Evolutionary conservation across 768 basidiomycete species (phyloP), one percentile per base, ranked within the genome.

Genomic region (Amanita pseudoporphyria): DNA sequence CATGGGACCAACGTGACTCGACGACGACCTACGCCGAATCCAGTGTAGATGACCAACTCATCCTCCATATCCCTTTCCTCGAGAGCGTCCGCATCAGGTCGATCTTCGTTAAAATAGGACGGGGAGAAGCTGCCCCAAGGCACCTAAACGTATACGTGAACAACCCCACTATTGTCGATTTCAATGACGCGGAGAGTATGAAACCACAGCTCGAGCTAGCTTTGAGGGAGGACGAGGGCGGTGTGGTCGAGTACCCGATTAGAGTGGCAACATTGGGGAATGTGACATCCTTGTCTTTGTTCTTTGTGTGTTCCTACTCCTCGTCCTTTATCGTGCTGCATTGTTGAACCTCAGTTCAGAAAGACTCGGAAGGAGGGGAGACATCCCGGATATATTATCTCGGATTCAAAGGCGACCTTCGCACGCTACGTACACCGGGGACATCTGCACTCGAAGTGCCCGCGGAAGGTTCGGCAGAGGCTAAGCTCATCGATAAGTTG

Each of bases 31-130:
- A 68, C 53, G 81, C 79, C 12, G 84, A 91, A 16, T 90, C 88
- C 0, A 82, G 79, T 28, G 88, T 90, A 12, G 89, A 92, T 55
- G 88, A 92, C 59, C 87, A 92, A 76, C 88, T 86, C 53, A 83
- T 91, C 58, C 72, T 92, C 52, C 87, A 89, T 62, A 65, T 92
- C 42, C 86, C 89, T 0, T 92, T 92, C 68, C 74, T 73, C 1
- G 76, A 89, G 61, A 84, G 81, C 57, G 88, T 91, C 21, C 73
- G 86, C 40, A 62, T 92, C 37, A 78, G 78, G 52, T 87, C 88
- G 14, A 61, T 92, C 5, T 59, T 90, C 16, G 65, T 92, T 48
- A 91, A 91, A 62, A 64, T 52, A 85, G 87, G 87, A n/a, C 71
- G 87, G 56, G 88, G 88, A 41, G 87, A 88, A 47, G 45, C 66